Base-by-base conservation (phyloP, 495 filamentous ascomycete species). In the Trichoderma asperelloides region DNA sequence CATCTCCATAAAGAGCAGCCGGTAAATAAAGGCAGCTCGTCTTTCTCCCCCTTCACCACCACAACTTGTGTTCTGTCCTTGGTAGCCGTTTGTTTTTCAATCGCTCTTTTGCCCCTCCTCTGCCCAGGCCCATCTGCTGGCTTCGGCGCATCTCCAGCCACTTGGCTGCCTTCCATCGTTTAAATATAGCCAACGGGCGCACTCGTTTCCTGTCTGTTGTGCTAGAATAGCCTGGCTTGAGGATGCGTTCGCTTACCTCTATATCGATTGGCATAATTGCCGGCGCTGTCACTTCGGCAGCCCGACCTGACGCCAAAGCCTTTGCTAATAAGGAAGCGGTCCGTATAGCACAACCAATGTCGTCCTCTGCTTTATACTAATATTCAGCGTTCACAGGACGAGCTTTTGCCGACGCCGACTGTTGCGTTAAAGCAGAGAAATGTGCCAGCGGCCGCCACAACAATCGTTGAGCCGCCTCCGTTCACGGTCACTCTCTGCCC, bases 401-500 rank as follows among this genome's bases (percentile, higher is more conserved):
- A 65, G 16, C 39, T 65, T 25, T 60, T 66, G 25, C 68, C 70
- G 25, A 69, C 65, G 27, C 62, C 68, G 13, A 43, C 47, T 7
- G 23, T 39, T n/a, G 27, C 25, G 11, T 30, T 60, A 15, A 25
- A 30, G 27, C 25, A 18, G 55, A 60, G 55, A 30, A 15, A 21
- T 11, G 49, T 66, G 16, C 55, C 67, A 11, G 68, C 68, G 25
- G 71, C 63, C n/a, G 68, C 23, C 13, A 76, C 41, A 74, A 71
- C 0, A 51, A 68, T 4, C 70, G 69, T 0, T 37, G 47, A 73
- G 12, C 69, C 75, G 5, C 65, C 71, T 25, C 71, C 76, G 45
- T 72, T 68, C 12, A 37, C 70, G 2, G 71, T 79, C 15, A 74
- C 70, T 11, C 69, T 72, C 7, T 81, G 79, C 66, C 62, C 74